Percentiles rank a stretch among this genome's conserved stretches.
Conservation (phyloP, 192 early-diverging fungal species). For the Rhizophagus prolifer region DNA sequence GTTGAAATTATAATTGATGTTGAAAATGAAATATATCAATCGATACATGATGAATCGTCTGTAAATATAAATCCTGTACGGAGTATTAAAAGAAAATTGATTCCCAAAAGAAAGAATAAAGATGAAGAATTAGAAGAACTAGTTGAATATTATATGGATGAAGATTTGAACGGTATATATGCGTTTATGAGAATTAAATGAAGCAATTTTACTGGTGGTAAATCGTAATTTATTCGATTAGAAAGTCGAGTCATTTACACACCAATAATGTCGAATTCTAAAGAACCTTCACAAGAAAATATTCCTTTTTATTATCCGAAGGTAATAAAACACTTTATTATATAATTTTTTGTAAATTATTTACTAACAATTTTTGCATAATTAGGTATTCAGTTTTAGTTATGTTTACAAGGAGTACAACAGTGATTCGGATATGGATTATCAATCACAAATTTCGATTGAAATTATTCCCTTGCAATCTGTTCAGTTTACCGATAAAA, state of each 20-base stretch:
- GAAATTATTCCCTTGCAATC: slow-evolving; percentile 35
- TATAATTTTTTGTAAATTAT: neutral
- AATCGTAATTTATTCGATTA: neutral
- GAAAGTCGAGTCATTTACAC: slow-evolving; percentile 6
- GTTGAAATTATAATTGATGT: slow-evolving; percentile 35
- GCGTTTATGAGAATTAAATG: too few relatives aligned
- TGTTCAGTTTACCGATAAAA: slow-evolving; percentile 38
- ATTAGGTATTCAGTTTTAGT: slow-evolving; percentile 1
- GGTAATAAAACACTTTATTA: neutral
- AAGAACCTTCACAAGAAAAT: slow-evolving; percentile 5
- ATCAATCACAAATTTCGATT: slow-evolving; percentile 34
- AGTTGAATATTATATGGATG: slow-evolving; percentile 37
- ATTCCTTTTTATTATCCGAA: slow-evolving; percentile 25
- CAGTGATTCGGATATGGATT: neutral
- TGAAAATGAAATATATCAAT: neutral
- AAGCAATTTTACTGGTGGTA: too few relatives aligned
- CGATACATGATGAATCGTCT: slow-evolving; percentile 3
- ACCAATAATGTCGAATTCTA: neutral
- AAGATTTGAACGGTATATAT: neutral
- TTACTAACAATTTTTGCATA: neutral
- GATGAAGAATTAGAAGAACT: slow-evolving; percentile 45
- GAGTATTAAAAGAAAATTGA: slow-evolving; percentile 38
- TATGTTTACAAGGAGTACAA: slow-evolving; percentile 3
- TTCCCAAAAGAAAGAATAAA: slow-evolving; percentile 50
- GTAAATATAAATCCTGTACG: slow-evolving; percentile 25